Evolutionary conservation across 257 asterid species (phyloP).

Genomic region (Plectranthus barbatus): DNA sequence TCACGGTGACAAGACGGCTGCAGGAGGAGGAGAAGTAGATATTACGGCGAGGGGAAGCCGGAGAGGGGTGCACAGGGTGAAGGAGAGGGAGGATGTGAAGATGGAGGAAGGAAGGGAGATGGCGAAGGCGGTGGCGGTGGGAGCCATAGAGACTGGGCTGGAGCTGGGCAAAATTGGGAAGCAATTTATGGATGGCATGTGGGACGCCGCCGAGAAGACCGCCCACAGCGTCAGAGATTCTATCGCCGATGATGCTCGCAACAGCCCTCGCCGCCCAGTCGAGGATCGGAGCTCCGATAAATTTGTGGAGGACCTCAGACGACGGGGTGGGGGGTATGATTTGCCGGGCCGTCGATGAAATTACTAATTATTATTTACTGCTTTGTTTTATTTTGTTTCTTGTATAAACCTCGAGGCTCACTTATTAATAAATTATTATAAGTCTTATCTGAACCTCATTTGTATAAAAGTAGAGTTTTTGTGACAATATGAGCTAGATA

Average conservation of each 20-base stretch:
- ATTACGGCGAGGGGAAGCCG: too few species aligned
- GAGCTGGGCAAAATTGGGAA: constrained; percentile 38
- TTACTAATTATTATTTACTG: too few species aligned
- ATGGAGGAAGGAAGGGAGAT: background rate
- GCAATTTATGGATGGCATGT: constrained; percentile 24
- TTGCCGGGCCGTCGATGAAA: background rate
- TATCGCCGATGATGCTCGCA: background rate
- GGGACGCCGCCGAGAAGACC: constrained; percentile 32
- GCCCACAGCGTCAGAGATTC: constrained; percentile 21
- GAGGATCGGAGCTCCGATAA: background rate
- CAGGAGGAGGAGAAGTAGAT: too few species aligned
- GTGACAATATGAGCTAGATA: too few species aligned
- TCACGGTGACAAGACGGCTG: background rate
- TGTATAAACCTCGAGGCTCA: too few species aligned
- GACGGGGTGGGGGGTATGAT: constrained; percentile 21
- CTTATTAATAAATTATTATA: too few species aligned
- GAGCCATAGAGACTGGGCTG: constrained; percentile 28
- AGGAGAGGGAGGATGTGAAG: background rate
- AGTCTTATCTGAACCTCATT: too few species aligned
- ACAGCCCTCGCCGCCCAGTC: background rate
- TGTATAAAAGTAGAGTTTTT: too few species aligned
- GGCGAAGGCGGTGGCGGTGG: background rate
- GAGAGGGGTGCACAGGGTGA: background rate
- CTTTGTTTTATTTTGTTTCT: too few species aligned
- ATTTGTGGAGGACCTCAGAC: constrained; percentile 20